Conservation (phyloP, 2,329 filamentous ascomycete species). For the Fusarium cyanostomum region DNA sequence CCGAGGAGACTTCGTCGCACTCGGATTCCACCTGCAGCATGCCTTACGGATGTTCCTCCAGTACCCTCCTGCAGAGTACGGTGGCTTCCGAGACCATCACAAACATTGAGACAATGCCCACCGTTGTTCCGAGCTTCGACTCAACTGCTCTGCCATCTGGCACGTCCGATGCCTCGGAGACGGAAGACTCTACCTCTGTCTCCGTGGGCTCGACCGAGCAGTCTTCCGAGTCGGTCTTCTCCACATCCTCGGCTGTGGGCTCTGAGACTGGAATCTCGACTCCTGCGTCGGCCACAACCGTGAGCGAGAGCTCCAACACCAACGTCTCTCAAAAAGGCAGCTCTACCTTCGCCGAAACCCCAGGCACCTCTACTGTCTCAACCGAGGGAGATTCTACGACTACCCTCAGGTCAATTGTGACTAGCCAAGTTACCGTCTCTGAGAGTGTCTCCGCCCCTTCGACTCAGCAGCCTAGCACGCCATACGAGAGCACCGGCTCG, state of each 20-base stretch:
- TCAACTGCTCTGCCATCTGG: conserved; percentile 30
- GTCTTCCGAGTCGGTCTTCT: neutral
- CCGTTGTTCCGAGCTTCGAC: conserved; percentile 15
- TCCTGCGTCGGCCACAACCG: neutral
- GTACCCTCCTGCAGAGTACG: neutral
- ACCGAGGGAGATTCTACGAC: conserved; percentile 2
- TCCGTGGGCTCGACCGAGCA: neutral
- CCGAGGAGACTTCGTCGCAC: conserved; percentile 17
- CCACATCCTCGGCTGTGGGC: neutral
- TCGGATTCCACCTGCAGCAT: conserved; percentile 7
- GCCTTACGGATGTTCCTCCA: conserved; percentile 29
- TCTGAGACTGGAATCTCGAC: neutral
- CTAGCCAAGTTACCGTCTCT: conserved; percentile 16
- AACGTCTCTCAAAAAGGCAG: conserved; percentile 12
- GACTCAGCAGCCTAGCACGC: neutral
- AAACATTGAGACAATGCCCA: conserved; percentile 38
- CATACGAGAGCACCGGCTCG: neutral
- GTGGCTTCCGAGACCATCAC: conserved; percentile 10
- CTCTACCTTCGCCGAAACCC: neutral
- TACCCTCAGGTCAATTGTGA: conserved; percentile 17
- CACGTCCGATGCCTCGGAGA: conserved; percentile 5
- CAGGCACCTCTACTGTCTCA: neutral
- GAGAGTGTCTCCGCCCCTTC: conserved; percentile 11
- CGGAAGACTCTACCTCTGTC: neutral
- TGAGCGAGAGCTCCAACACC: conserved; percentile 1